A percentile compares a stretch with the other conserved stretches of the same genome.
Conservation (phyloP, 306 rosid genomes). For the Abrus pulchellus region DNA sequence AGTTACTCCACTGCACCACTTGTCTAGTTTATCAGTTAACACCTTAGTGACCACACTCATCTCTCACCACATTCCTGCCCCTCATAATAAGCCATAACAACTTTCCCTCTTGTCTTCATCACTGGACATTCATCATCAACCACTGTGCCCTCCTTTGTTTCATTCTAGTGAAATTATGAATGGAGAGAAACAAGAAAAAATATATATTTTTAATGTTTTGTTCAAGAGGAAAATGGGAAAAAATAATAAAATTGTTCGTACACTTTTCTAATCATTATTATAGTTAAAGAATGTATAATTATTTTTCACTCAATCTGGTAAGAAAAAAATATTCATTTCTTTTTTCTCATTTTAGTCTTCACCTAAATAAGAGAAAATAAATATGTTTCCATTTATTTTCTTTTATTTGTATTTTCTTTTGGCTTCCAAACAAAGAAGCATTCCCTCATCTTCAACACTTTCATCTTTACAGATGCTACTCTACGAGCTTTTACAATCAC, state of each 20-base stretch:
- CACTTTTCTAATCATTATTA: not conserved
- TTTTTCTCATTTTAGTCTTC: not conserved
- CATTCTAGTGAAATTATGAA: not conserved
- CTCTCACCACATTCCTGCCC: not conserved
- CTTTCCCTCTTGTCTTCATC: not conserved
- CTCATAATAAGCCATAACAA: constrained; percentile 5
- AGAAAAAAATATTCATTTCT: not conserved
- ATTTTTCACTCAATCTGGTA: not conserved
- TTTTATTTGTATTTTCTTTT: not conserved
- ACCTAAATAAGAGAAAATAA: too few relatives aligned
- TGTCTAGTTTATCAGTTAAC: not conserved
- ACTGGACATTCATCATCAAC: constrained; percentile 11
- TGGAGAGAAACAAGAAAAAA: not conserved
- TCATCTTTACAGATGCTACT: not conserved
- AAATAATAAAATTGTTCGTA: not conserved
- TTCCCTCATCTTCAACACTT: constrained; percentile 11
- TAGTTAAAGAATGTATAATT: not conserved
- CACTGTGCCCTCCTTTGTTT: not conserved
- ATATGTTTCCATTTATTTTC: not conserved
- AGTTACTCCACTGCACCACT: not conserved
- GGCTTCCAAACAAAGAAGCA: not conserved
- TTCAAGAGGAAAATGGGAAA: not conserved
- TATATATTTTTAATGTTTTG: not conserved
- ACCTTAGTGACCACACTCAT: not conserved
- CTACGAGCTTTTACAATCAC: not conserved